phyloP scores from a whole-genome alignment of 2,329 filamentous ascomycete species.

The Tolypocladium album region DNA sequence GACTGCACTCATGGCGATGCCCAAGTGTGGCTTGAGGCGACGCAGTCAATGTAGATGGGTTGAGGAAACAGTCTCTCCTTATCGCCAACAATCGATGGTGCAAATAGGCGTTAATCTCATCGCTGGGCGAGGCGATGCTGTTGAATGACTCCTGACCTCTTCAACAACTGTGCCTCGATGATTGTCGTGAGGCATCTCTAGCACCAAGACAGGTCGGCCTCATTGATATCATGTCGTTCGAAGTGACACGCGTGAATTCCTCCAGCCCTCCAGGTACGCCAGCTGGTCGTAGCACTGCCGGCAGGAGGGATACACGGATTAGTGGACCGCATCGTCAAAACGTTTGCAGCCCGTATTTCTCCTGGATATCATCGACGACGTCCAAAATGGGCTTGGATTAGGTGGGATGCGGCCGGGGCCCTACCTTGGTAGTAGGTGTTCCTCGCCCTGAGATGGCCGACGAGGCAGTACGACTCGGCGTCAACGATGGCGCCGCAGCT shows the following conservation, averaged over 20 bases:
- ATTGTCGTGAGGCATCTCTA: conserved; percentile 29
- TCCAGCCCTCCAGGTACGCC: conserved; percentile 29
- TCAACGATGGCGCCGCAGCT: no score
- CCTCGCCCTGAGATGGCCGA: no score
- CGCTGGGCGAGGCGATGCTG: conserved; percentile 11
- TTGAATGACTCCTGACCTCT: conserved; percentile 23
- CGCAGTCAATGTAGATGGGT: conserved; percentile 22
- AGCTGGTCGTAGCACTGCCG: conserved; percentile 29
- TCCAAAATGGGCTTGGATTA: no score
- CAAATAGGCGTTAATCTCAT: conserved; percentile 10
- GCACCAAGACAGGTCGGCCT: conserved; percentile 26
- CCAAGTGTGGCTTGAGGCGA: conserved; percentile 4
- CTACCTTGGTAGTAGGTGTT: no score
- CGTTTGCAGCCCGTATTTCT: conserved; percentile 16
- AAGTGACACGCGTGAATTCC: conserved; percentile 28
- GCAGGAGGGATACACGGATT: conserved; percentile 28
- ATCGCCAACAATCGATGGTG: conserved; percentile 19
- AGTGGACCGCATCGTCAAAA: conserved; percentile 28
- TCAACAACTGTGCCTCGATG: conserved; percentile 22
- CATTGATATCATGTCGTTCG: conserved; percentile 27
- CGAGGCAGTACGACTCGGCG: no score
- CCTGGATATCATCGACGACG: no score
- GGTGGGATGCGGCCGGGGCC: no score
- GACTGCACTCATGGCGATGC: no score
- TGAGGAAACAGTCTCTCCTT: conserved; percentile 27